Evolutionary conservation across 2,329 filamentous ascomycete species (phyloP).

Genomic region (Hymenoscyphus repandus): DNA sequence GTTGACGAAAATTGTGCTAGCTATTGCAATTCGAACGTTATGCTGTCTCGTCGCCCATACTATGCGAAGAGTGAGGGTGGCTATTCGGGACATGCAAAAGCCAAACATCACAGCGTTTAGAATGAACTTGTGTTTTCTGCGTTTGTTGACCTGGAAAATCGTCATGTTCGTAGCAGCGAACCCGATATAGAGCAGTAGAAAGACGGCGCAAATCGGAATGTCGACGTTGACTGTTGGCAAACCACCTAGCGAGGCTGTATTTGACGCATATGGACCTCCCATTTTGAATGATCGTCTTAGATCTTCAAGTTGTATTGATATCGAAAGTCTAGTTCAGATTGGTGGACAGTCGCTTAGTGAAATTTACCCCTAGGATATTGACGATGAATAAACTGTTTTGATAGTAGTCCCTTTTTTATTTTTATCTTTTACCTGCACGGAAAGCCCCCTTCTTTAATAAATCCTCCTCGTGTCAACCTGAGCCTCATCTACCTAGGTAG

Average conservation of each 20-base stretch:
- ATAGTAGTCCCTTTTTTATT: too few relatives aligned
- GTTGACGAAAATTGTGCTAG: slow-evolving; percentile 10
- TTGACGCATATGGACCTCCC: slow-evolving; percentile 23
- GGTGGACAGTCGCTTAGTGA: too few relatives aligned
- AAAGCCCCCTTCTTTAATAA: too few relatives aligned
- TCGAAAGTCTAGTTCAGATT: too few relatives aligned
- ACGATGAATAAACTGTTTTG: too few relatives aligned
- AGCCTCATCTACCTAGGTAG: too few relatives aligned
- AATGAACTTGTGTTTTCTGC: slow-evolving; percentile 50
- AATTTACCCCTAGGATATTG: too few relatives aligned
- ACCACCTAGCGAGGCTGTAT: slow-evolving; percentile 47
- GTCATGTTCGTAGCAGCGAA: slow-evolving; percentile 50
- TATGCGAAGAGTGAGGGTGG: slow-evolving; percentile 42
- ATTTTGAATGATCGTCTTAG: too few relatives aligned
- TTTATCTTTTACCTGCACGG: too few relatives aligned
- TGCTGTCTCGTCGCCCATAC: slow-evolving; percentile 49
- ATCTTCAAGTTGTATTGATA: too few relatives aligned
- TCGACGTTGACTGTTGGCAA: slow-evolving; percentile 52
- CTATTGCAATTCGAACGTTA: slow-evolving; percentile 12
- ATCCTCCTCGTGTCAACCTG: too few relatives aligned
- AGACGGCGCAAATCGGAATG: slow-evolving; percentile 56
- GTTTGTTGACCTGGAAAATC: slow-evolving; percentile 47
- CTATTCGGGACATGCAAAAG: slow-evolving; percentile 50
- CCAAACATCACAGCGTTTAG: slow-evolving; percentile 51
- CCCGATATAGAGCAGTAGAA: slow-evolving; percentile 51